phyloP scores from a whole-genome alignment of 2,329 filamentous ascomycete species.

The Monosporascus sp. region DNA sequence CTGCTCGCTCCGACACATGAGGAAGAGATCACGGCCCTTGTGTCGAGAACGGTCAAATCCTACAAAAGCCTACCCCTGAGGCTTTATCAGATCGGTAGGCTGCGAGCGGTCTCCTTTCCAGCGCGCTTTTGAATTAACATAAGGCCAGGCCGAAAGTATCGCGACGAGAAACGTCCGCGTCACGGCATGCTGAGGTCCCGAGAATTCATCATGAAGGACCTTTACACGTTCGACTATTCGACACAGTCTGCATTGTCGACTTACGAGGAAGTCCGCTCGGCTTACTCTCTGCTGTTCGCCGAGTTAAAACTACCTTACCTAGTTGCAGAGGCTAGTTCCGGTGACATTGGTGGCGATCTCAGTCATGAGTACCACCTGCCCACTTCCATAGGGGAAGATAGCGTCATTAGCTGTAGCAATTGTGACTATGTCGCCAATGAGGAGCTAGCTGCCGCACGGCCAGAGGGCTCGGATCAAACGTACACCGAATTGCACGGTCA shows the following conservation, averaged over 20 bases:
- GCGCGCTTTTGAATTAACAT: conserved; percentile 1
- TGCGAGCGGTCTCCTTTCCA: not conserved
- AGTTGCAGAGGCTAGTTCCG: conserved; percentile 84
- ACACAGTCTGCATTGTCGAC: conserved; percentile 67
- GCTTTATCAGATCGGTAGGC: conserved; percentile 81
- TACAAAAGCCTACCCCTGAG: conserved; percentile 83
- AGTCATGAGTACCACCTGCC: conserved; percentile 95
- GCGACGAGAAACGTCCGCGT: conserved; percentile 84
- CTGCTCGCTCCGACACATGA: conserved; percentile 91
- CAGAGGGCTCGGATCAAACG: not conserved
- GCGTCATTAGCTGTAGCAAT: conserved; percentile 65
- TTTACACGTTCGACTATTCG: conserved; percentile 87
- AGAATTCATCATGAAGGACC: conserved; percentile 97
- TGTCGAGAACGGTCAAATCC: conserved; percentile 67
- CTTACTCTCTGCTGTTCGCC: conserved; percentile 73
- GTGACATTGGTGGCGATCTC: conserved; percentile 88
- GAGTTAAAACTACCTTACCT: conserved; percentile 80
- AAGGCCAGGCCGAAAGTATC: conserved; percentile 73
- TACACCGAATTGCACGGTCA: not conserved
- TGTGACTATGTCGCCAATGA: conserved; percentile 83
- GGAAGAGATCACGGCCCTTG: conserved; percentile 86
- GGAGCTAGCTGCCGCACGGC: conserved; percentile 60
- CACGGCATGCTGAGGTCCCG: conserved; percentile 82
- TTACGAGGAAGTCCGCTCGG: conserved; percentile 67
- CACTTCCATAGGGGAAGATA: conserved; percentile 77